Percentiles rank a stretch among this genome's conserved stretches.
Conservation (phyloP, 257 asterid species). For the Thymus quinquecostatus region DNA sequence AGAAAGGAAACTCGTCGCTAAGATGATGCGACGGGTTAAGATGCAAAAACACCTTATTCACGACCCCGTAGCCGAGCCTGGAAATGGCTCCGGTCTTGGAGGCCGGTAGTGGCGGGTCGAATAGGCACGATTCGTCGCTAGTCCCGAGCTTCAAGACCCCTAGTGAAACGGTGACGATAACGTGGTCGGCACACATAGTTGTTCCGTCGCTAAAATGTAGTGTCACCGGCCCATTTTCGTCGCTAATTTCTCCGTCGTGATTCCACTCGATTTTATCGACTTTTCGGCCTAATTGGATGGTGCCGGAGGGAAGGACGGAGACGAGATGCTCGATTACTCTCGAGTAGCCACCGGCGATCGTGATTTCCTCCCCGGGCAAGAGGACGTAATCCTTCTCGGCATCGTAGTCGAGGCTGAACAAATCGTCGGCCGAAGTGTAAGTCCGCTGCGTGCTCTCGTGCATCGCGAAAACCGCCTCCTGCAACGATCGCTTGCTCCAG, state of each 20-base stretch:
- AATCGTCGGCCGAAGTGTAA: constrained; percentile 68
- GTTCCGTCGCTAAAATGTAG: constrained; percentile 75
- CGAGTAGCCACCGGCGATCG: constrained; percentile 71
- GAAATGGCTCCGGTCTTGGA: constrained; percentile 66
- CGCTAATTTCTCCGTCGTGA: constrained; percentile 16
- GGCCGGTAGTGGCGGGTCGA: constrained; percentile 70
- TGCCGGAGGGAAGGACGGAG: constrained; percentile 69
- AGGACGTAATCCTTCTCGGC: constrained; percentile 73
- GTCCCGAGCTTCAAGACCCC: constrained; percentile 76
- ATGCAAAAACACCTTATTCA: constrained; percentile 75
- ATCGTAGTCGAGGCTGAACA: constrained; percentile 56
- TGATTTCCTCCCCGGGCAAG: constrained; percentile 84
- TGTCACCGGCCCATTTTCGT: constrained; percentile 51
- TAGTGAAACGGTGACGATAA: constrained; percentile 74
- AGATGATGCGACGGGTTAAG: constrained; percentile 25
- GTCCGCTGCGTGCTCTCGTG: constrained; percentile 73
- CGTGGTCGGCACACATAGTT: constrained; percentile 64
- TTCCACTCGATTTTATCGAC: constrained; percentile 70
- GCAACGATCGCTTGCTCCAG: constrained; percentile 54
- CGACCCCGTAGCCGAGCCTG: constrained; percentile 80
- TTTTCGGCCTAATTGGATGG: constrained; percentile 57
- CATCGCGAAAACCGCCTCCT: constrained; percentile 69
- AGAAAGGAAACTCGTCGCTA: constrained; percentile 44
- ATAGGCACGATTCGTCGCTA: constrained; percentile 42
- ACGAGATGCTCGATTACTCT: constrained; percentile 61